These are phyloP conservation scores for Podospora fimiseda DNA, from an alignment of 495 filamentous ascomycete species.

Conservation along the genomic window DNA sequence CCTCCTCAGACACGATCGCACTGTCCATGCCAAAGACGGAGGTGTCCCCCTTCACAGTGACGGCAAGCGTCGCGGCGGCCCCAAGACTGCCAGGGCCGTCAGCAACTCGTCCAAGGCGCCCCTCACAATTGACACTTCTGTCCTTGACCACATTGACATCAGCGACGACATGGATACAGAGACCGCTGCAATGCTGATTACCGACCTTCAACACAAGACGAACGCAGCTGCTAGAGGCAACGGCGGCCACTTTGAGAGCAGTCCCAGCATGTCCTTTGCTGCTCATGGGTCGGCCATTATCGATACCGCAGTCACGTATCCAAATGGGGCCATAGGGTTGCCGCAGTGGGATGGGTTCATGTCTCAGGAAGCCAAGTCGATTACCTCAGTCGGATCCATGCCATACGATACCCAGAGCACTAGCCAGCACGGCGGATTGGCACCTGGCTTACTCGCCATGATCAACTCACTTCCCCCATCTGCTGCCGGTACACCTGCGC, in stretches of 20 bases:
- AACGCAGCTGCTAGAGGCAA: slow-evolving; percentile 66
- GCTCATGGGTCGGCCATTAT: slow-evolving; percentile 60
- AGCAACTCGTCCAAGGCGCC: slow-evolving; percentile 70
- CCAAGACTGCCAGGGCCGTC: slow-evolving; percentile 59
- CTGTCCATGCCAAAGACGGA: slow-evolving; percentile 97
- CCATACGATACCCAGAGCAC: slow-evolving; percentile 62
- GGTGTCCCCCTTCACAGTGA: slow-evolving; percentile 92
- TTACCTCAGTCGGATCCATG: slow-evolving; percentile 54
- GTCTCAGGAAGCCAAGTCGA: slow-evolving; percentile 61
- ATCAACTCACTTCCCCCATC: slow-evolving; percentile 63
- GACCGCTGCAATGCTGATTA: slow-evolving; percentile 97
- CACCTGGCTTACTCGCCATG: slow-evolving; percentile 59
- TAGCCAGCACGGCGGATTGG: slow-evolving; percentile 53
- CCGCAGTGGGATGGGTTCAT: slow-evolving; percentile 86
- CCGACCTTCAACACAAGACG: slow-evolving; percentile 96
- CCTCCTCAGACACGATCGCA: slow-evolving; percentile 92
- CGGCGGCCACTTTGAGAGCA: slow-evolving; percentile 55
- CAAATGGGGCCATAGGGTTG: slow-evolving; percentile 65
- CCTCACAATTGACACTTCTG: slow-evolving; percentile 77
- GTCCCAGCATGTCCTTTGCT: slow-evolving; percentile 66
- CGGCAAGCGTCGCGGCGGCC: slow-evolving; percentile 75
- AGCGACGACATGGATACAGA: slow-evolving; percentile 95
- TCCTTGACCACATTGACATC: slow-evolving; percentile 90
- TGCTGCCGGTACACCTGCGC: slow-evolving; percentile 69
- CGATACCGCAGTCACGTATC: slow-evolving; percentile 65